phyloP scores from a whole-genome alignment of 495 filamentous ascomycete genomes.

The Tuber magnatum region DNA sequence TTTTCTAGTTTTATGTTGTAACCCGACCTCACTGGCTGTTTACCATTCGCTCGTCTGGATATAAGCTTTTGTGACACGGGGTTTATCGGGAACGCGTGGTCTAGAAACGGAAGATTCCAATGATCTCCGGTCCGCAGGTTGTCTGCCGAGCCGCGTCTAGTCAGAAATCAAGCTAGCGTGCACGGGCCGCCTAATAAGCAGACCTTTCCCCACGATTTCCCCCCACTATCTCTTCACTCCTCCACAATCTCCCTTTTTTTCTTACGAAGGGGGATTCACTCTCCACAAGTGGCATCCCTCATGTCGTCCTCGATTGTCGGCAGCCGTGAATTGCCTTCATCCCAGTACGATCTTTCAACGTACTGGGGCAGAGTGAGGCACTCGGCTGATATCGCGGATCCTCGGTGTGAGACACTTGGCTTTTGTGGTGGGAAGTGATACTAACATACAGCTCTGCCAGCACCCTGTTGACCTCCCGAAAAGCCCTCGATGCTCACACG shows the following conservation, averaged over 20 bases:
- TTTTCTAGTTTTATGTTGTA: neutral
- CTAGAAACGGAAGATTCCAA: neutral
- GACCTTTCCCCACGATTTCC: neutral
- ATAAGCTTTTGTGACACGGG: neutral
- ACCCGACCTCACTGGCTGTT: neutral
- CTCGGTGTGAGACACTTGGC: slow-evolving; percentile 62
- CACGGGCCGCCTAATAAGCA: neutral
- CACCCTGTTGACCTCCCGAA: slow-evolving; percentile 31
- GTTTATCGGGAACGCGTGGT: neutral
- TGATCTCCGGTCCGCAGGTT: neutral
- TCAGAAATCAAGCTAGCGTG: neutral
- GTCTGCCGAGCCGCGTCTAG: neutral
- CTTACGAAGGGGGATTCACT: neutral
- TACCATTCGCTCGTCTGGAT: neutral
- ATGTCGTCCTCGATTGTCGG: slow-evolving; percentile 94
- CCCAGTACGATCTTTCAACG: slow-evolving; percentile 82
- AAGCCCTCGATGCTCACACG: slow-evolving; percentile 69
- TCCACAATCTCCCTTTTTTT: neutral
- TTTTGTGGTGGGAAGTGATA: slow-evolving; percentile 5
- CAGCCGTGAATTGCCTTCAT: slow-evolving; percentile 72
- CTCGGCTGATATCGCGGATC: slow-evolving; percentile 82
- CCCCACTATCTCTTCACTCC: slow-evolving; percentile 4
- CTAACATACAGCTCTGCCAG: slow-evolving; percentile 14
- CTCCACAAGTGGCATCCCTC: neutral
- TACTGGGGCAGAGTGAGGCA: slow-evolving; percentile 95